These are phyloP conservation scores for Pestalotiopsis sp. DNA, from an alignment of 2,329 filamentous ascomycete species.

Conservation along the genomic window DNA sequence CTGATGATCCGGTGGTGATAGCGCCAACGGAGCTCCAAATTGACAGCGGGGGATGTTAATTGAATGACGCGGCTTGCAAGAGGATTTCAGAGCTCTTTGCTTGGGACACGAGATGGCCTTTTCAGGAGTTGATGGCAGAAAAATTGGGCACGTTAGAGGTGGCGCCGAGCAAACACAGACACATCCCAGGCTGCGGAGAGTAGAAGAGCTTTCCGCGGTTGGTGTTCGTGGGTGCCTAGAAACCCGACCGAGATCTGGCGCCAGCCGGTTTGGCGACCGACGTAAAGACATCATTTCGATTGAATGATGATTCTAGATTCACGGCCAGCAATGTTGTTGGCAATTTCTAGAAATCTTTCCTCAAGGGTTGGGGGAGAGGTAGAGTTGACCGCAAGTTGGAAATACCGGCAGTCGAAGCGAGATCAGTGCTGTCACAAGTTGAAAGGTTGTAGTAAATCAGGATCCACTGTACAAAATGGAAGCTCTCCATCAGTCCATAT, in stretches of 20 bases:
- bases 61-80: neutral
- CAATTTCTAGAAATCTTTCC: neutral
- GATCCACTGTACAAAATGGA: neutral
- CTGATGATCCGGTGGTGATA: constrained; percentile 1
- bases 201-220: neutral
- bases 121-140: no score
- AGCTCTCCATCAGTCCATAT: neutral
- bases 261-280: neutral
- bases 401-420: neutral
- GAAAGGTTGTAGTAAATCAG: neutral
- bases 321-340: no score
- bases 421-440: constrained; percentile 3
- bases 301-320: no score
- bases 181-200: neutral
- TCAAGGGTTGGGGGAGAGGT: neutral
- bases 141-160: neutral
- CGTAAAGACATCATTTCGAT: neutral
- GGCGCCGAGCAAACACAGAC: neutral
- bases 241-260: neutral
- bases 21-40: neutral
- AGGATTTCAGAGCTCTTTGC: neutral
- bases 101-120: no score
- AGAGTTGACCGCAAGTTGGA: neutral
- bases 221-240: neutral
- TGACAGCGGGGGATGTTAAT: neutral